Evolutionary conservation across 202 grass and related monocot genomes (phyloP).

Genomic region (Setaria viridis): DNA sequence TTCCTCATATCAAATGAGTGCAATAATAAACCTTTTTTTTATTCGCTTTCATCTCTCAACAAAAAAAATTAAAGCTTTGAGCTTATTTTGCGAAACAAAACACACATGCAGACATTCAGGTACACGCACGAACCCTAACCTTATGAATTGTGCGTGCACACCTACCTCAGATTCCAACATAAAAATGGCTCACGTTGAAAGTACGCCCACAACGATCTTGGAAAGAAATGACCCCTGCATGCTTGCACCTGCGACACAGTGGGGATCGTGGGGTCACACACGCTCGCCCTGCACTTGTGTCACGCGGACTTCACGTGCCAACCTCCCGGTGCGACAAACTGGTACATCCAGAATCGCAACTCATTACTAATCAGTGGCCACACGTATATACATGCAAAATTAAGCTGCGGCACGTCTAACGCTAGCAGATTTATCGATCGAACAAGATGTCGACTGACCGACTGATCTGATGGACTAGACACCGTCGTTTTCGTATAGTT

Average conservation of each 20-base stretch:
- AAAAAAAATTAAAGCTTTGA: neutral
- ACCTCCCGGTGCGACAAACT: neutral
- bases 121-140: too few species aligned
- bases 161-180: too few species aligned
- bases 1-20: neutral
- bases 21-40: neutral
- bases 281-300: neutral
- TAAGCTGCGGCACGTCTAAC: neutral
- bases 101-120: too few species aligned
- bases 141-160: too few species aligned
- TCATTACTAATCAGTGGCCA: neutral
- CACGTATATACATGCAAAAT: neutral
- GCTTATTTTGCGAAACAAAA: too few species aligned
- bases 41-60: neutral
- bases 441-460: neutral
- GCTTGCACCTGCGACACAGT: neutral
- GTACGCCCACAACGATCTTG: neutral
- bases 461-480: too few species aligned
- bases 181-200: neutral
- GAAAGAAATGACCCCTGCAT: neutral
- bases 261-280: neutral
- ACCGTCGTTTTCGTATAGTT: neutral
- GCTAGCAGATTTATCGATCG: neutral
- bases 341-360: neutral
- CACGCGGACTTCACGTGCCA: constrained; percentile 22